Conservation (phyloP, 805 yeast genomes). For the Kodamaea sagamina region DNA sequence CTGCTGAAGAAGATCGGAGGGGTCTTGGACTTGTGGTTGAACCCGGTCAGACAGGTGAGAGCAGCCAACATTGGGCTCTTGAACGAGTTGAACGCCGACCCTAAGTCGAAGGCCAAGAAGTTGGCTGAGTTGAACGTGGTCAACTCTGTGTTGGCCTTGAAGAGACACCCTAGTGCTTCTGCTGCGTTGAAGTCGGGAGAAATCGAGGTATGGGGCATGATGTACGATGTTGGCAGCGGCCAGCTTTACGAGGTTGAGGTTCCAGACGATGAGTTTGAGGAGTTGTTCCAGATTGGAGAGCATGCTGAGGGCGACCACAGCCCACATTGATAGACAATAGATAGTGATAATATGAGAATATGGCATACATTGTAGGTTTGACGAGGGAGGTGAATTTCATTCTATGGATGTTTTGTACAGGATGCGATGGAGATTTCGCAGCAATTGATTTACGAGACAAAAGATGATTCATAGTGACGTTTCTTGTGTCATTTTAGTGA, state of each 20-base stretch:
- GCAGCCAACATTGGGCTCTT: conserved; percentile 57
- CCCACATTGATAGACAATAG: conserved; percentile 22
- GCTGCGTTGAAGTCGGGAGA: conserved; percentile 62
- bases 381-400: too few relatives aligned
- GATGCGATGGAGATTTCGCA: too few relatives aligned
- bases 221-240: conserved; percentile 83
- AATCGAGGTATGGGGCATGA: conserved; percentile 77
- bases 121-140: conserved; percentile 77
- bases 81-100: conserved; percentile 46
- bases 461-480: too few relatives aligned
- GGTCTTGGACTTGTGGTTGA: conserved; percentile 71
- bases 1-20: conserved; percentile 65
- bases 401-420: too few relatives aligned
- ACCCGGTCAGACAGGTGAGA: conserved; percentile 66
- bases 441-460: too few relatives aligned
- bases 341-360: not conserved
- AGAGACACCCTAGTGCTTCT: conserved; percentile 65
- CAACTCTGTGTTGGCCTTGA: conserved; percentile 68
- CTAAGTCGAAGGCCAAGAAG: conserved; percentile 55
- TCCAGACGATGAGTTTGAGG: conserved; percentile 45
- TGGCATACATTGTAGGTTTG: too few relatives aligned
- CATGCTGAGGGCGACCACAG: conserved; percentile 26
- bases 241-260: conserved; percentile 45
- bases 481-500: too few relatives aligned
- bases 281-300: conserved; percentile 37